These are phyloP conservation scores for Peronospora farinosa DNA, from an alignment of 352 stramenopile species.

Conservation along the genomic window DNA sequence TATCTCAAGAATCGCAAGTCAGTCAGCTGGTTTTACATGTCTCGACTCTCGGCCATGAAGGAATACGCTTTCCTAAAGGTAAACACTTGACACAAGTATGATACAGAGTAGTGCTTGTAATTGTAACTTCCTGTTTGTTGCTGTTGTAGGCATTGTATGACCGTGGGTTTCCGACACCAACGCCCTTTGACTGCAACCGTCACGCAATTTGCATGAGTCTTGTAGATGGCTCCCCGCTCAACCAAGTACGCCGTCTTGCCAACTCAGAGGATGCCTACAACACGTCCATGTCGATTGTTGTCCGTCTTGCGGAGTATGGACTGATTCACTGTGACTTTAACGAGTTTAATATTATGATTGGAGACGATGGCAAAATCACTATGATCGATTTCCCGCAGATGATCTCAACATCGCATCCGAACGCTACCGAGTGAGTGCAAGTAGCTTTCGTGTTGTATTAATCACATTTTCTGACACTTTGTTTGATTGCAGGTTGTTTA, in stretches of 20 bases:
- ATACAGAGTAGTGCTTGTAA: background rate
- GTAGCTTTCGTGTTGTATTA: background rate
- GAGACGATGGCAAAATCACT: conserved; percentile 90
- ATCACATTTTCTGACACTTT: conserved; percentile 5
- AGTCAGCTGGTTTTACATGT: conserved; percentile 99
- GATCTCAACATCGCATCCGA: conserved; percentile 97
- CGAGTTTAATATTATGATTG: conserved; percentile 99
- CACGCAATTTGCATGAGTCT: conserved; percentile 97
- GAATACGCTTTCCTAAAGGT: conserved; percentile 99
- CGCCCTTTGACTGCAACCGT: conserved; percentile 95
- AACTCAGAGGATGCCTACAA: conserved; percentile 95
- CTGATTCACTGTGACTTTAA: conserved; percentile 99
- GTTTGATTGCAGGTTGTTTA: conserved; percentile 61
- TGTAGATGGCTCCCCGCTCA: conserved; percentile 92
- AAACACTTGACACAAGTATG: background rate
- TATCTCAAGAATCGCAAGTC: conserved; percentile 95
- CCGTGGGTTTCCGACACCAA: conserved; percentile 95
- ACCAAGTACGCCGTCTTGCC: conserved; percentile 90
- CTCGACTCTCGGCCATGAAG: conserved; percentile 96
- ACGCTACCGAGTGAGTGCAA: conserved; percentile 91
- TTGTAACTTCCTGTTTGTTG: conserved; percentile 5
- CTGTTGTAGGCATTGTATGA: conserved; percentile 84
- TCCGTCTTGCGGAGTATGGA: conserved; percentile 93
- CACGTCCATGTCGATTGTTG: conserved; percentile 92
- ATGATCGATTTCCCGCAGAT: conserved; percentile 99